These are phyloP conservation scores for Leishmania tropica DNA, from an alignment of 208 protist species.

Conservation along the genomic window DNA sequence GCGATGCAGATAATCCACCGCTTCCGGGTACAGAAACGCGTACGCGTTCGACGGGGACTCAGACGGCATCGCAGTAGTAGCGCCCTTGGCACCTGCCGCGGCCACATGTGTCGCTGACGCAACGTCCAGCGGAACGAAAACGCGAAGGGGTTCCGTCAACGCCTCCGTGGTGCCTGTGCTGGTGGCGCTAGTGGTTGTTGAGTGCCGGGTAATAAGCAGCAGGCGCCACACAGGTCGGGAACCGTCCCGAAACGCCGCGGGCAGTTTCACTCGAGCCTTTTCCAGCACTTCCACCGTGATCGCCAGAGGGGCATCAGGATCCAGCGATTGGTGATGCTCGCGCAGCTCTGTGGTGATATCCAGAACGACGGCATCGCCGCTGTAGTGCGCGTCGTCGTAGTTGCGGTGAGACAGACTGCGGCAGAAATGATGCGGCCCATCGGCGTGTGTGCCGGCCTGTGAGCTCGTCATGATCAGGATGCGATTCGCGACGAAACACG, in stretches of 20 bases:
- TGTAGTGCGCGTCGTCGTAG: conserved; percentile 72
- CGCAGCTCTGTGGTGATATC: conserved; percentile 44
- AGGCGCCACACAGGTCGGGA: conserved; percentile 46
- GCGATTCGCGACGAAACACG: conserved; percentile 57
- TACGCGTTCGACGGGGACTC: conserved; percentile 32
- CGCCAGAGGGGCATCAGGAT: conserved; percentile 12
- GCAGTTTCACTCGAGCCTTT: conserved; percentile 25
- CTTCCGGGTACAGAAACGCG: conserved; percentile 48
- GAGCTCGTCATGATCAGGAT: conserved; percentile 67
- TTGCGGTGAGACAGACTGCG: conserved; percentile 29
- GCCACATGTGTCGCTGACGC: background rate
- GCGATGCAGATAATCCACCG: conserved; percentile 48
- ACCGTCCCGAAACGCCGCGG: conserved; percentile 7
- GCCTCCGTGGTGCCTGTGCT: background rate
- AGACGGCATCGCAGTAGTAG: background rate
- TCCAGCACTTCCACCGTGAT: conserved; percentile 58
- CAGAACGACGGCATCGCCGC: conserved; percentile 56
- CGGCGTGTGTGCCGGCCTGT: conserved; percentile 79
- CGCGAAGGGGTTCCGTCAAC: background rate
- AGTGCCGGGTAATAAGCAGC: conserved; percentile 46
- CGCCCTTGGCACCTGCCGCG: background rate
- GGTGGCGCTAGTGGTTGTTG: background rate
- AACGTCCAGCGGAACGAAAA: background rate
- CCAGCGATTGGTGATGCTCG: conserved; percentile 1
- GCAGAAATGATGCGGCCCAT: conserved; percentile 68